These are phyloP conservation scores for Didymella sp. DNA, from an alignment of 2,329 filamentous ascomycete species.

Conservation along the genomic window DNA sequence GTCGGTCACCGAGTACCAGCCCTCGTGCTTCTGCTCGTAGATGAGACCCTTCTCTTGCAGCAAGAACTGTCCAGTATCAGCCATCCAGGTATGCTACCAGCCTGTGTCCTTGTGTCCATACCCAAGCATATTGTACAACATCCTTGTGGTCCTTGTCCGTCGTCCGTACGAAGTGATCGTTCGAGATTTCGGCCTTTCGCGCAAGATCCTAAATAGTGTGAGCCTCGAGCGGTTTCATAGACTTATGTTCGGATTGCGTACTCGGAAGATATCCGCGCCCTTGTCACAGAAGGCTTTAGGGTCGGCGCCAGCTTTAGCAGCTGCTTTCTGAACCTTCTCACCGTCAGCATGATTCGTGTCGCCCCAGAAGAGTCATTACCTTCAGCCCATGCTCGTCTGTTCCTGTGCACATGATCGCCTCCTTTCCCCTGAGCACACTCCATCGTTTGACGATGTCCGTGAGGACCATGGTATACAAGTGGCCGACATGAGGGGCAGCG, in stretches of 20 bases:
- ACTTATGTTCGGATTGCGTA: constrained; percentile 32
- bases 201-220: constrained; percentile 66
- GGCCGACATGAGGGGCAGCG: constrained; percentile 92
- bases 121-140: constrained; percentile 90
- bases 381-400: constrained; percentile 99
- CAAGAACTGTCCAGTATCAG: constrained; percentile 60
- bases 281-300: constrained; percentile 88
- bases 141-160: constrained; percentile 82
- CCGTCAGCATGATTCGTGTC: constrained; percentile 5
- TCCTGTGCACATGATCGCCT: constrained; percentile 81
- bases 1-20: constrained; percentile 97
- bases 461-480: constrained; percentile 91
- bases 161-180: constrained; percentile 91
- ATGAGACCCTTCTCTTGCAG: constrained; percentile 78
- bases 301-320: constrained; percentile 70
- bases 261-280: constrained; percentile 79
- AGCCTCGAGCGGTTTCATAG: constrained; percentile 8
- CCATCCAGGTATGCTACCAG: constrained; percentile 7
- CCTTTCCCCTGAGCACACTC: constrained; percentile 75
- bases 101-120: constrained; percentile 36
- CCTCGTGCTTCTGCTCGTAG: constrained; percentile 84
- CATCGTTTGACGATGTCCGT: constrained; percentile 92
- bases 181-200: constrained; percentile 69
- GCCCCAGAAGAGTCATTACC: constrained; percentile 41
- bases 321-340: constrained; percentile 79